Evolutionary conservation across 2,329 filamentous ascomycete genomes (phyloP), one percentile per base, ranked within the genome.

Genomic region (Ophiostoma piceae): DNA sequence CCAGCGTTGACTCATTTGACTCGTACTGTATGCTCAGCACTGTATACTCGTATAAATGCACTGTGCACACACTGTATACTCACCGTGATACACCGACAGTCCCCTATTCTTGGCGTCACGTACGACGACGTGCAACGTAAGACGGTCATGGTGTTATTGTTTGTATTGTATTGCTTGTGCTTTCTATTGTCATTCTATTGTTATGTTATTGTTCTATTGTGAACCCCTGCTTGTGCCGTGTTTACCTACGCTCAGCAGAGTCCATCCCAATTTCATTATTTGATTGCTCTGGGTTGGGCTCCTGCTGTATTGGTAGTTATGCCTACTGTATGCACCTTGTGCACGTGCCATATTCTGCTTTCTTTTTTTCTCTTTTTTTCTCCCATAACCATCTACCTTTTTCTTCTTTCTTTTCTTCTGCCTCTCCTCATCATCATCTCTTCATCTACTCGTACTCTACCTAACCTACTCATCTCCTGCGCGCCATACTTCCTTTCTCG

Each of bases 121-220:
- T 57, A 57, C 51, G 51, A 57, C 51, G n/a, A 26, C 51, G 51
- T 57, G 51, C 51, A 57, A 57, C 51, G n/a, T 57, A 57, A 19
- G 41, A 43, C 41, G 26, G 26, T 29, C 26, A 29, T 43, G 11
- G 1, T 41, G 6, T 19, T 54, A n/a, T 22, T 54, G 14, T 54
- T 54, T 54, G n/a, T n/a, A n/a, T n/a, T n/a, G n/a, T 54, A n/a
- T 22, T 54, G 14, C 22, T 54, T 54, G 6, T 19, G 6, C 9
- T 54, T 22, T 35, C 35, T 35, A 35, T 35, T 35, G 26, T 29
- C 2, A 35, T 35, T 35, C 5, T 35, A 35, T 35, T 35, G 35
- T 35, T 35, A 35, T 35, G 35, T 29, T 29, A 29, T 29, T 29
- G 26, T 29, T 29, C 26, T 29, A 29, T 29, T 29, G 26, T 29